A percentile compares a stretch with the other conserved stretches of the same genome.
Conservation (phyloP, 768 basidiomycete genomes). For the Xerocomus brunneocitrinus region DNA sequence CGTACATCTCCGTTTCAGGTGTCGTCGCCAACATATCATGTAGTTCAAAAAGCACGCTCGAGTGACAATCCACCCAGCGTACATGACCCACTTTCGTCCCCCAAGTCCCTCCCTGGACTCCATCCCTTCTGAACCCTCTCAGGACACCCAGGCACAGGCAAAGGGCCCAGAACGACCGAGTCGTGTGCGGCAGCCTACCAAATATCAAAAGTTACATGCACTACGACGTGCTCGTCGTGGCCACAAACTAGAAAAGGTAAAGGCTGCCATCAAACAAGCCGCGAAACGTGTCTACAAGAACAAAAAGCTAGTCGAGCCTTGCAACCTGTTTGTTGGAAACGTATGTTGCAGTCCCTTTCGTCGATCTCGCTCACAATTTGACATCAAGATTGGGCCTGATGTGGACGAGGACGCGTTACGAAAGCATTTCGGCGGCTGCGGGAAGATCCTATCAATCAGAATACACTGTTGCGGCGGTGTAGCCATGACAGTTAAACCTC, state of each 20-base stretch:
- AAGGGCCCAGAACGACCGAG: neutral
- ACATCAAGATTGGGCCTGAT: constrained; percentile 31
- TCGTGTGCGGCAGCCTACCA: neutral
- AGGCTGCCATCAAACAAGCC: constrained; percentile 13
- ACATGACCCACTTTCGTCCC: constrained; percentile 17
- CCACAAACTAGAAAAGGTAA: constrained; percentile 15
- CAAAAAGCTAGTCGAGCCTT: constrained; percentile 15
- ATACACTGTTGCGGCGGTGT: constrained; percentile 33
- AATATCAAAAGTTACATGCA: constrained; percentile 7
- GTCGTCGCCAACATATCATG: neutral
- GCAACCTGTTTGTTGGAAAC: constrained; percentile 57
- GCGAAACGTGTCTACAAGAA: constrained; percentile 12
- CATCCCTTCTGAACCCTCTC: neutral
- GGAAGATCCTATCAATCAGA: constrained; percentile 15
- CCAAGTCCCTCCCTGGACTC: constrained; percentile 17
- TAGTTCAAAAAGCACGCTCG: constrained; percentile 17
- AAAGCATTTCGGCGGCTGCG: constrained; percentile 23
- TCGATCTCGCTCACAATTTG: constrained; percentile 1
- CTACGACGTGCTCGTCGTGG: constrained; percentile 8
- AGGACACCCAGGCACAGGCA: neutral
- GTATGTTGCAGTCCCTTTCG: constrained; percentile 34
- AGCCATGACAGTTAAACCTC: constrained; percentile 23
- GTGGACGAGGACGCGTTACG: constrained; percentile 22
- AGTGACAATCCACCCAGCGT: neutral
- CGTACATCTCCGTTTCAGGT: neutral